These are phyloP conservation scores for Neurospora cerealis DNA, from an alignment of 495 filamentous ascomycete genomes.

Conservation along the genomic window DNA sequence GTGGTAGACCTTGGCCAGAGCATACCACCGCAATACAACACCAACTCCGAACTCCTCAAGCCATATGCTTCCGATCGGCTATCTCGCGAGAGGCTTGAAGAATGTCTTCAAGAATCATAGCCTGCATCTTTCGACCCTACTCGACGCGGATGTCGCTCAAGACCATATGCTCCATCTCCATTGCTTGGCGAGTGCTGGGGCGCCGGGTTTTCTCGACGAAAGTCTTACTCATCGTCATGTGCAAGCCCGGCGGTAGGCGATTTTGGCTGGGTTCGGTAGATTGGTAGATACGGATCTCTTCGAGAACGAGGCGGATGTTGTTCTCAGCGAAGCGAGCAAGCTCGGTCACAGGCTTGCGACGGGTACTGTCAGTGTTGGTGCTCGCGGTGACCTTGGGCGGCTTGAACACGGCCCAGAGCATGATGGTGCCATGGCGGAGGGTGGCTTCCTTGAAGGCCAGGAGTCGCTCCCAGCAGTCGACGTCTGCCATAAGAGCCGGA, in stretches of 20 bases:
- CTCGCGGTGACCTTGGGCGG: neutral
- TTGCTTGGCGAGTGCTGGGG: neutral
- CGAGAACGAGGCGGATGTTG: neutral
- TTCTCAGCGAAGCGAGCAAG: neutral
- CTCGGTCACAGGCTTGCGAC: neutral
- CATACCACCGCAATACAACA: neutral
- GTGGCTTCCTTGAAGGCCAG: constrained; percentile 13
- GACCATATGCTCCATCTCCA: neutral
- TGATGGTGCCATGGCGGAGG: constrained; percentile 8
- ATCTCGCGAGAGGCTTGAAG: neutral
- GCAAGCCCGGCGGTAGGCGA: neutral
- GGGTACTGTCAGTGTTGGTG: neutral
- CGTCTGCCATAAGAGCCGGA: neutral
- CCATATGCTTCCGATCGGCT: neutral
- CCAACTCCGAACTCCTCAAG: neutral
- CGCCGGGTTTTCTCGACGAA: neutral
- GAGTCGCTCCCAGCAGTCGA: neutral
- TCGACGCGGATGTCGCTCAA: neutral
- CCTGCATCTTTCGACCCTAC: neutral
- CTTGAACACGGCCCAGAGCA: constrained; percentile 8
- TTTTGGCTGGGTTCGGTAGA: neutral
- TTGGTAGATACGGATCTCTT: neutral
- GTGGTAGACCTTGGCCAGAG: neutral
- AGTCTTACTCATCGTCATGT: neutral
- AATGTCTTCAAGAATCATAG: neutral